Conservation (phyloP, 179 eudicot genomes). For the Vitellaria paradoxa region DNA sequence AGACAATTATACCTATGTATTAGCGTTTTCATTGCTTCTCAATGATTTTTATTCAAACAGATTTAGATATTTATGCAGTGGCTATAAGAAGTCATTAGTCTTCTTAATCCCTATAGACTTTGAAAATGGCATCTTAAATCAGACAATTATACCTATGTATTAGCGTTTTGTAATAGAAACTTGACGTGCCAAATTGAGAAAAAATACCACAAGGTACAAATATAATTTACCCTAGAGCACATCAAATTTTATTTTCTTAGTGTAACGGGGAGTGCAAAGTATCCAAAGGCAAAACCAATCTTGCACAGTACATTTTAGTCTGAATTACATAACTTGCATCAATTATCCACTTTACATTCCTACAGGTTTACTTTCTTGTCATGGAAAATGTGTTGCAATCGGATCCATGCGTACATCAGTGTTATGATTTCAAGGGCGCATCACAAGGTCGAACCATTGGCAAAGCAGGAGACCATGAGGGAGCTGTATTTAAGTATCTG, state of each 20-base stretch:
- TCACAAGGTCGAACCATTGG: slow-evolving; percentile 46
- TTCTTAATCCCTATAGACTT: too few species aligned
- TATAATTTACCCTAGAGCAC: too few species aligned
- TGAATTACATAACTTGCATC: background rate
- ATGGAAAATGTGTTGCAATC: slow-evolving; percentile 50
- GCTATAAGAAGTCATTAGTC: too few species aligned
- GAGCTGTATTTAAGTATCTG: slow-evolving; percentile 41
- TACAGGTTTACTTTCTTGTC: slow-evolving; percentile 58
- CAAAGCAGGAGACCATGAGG: slow-evolving; percentile 24
- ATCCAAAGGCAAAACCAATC: background rate
- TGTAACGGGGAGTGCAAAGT: background rate
- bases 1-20: background rate
- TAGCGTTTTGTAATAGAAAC: too few species aligned
- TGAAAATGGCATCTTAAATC: background rate
- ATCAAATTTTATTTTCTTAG: too few species aligned
- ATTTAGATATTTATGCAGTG: too few species aligned
- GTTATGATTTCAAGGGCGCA: slow-evolving; percentile 59
- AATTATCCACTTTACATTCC: background rate
- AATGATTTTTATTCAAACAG: too few species aligned
- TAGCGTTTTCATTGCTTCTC: too few species aligned
- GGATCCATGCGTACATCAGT: slow-evolving; percentile 39
- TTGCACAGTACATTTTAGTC: background rate
- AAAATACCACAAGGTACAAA: too few species aligned
- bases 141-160: background rate
- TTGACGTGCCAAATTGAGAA: too few species aligned